Evolutionary conservation across 1,284 basidiomycete genomes (phyloP), one percentile per base, ranked within the genome.

Genomic region (Baeospora myosura): DNA sequence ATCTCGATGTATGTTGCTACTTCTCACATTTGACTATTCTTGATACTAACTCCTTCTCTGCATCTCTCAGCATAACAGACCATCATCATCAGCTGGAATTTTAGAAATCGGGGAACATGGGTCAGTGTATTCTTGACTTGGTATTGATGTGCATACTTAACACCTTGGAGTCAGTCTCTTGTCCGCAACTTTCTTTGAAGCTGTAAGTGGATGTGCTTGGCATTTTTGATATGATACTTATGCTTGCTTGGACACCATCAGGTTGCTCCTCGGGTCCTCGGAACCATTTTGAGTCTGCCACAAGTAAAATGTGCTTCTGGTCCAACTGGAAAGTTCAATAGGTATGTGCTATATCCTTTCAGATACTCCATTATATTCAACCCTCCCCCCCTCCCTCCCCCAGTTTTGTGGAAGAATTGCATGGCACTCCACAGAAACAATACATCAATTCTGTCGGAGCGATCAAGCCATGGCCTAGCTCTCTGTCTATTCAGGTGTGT

Each of bases 271-370:
- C 51, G 56, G 18, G 63, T 78, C 11, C 57, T 81, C 12, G 64
- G 65, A 3, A 59, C 62, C 11, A 67, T 81, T 23, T 71, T 83
- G 46, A 58, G 57, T 17, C 58, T 78, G 34, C 65, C 65, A 41
- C 61, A 69, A 31, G 30, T 82, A 20, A 57, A 61, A 41, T 61
- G 71, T 17, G 72, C 62, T 3, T 61, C 69, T 18, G 70, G 69
- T 34, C 33, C 49, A 4, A 68, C 71, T 11, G 78, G 78, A 25
- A 44, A 49, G 11, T 62, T 81, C 40, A 63, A 63, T 12, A 56
- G 57, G 60, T 64, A 48, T 26, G 58, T 28, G 20, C 8, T 39
- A 1, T 5, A 34, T 38, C 3, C 8, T n/a, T 24, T 6, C 7
- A 18, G n/a, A 2, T 30, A 23, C 8, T 34, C n/a, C 7, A 24